Conservation (phyloP, 306 rosid species). For the Argentina anserina region DNA sequence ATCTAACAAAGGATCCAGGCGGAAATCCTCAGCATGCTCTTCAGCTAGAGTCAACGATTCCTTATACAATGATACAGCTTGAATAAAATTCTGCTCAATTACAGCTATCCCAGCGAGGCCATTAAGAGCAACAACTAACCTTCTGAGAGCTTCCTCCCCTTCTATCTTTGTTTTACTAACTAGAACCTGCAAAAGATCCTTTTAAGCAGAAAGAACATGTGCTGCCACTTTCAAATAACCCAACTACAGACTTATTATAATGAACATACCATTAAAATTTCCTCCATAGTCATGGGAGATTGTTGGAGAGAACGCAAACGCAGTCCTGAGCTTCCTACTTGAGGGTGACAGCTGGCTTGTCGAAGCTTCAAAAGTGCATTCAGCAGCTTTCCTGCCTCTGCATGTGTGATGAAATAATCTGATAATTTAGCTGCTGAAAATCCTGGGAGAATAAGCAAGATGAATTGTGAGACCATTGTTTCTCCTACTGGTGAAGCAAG, state of each 20-base stretch:
- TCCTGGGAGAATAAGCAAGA: constrained; percentile 42
- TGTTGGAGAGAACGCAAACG: constrained; percentile 94
- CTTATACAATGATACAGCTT: constrained; percentile 67
- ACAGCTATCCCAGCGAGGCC: constrained; percentile 80
- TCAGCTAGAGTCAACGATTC: constrained; percentile 76
- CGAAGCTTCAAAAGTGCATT: constrained; percentile 91
- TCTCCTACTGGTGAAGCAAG: constrained; percentile 10
- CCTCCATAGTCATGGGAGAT: constrained; percentile 97
- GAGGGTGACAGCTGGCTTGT: constrained; percentile 99
- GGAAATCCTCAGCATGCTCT: constrained; percentile 79
- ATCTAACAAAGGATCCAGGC: constrained; percentile 79
- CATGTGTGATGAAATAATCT: constrained; percentile 65
- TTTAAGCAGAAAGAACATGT: constrained; percentile 14
- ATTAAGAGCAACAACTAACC: constrained; percentile 73
- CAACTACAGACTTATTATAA: constrained; percentile 7
- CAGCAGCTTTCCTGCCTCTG: constrained; percentile 86
- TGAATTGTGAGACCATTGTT: constrained; percentile 30
- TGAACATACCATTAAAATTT: constrained; percentile 69
- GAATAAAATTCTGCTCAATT: constrained; percentile 57
- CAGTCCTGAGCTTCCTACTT: constrained; percentile 94
- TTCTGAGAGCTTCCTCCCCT: constrained; percentile 96
- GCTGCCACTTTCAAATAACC: constrained; percentile 8
- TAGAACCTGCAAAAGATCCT: constrained; percentile 60
- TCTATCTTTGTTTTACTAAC: constrained; percentile 85
- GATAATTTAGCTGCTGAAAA: constrained; percentile 42